A percentile compares a stretch with the other conserved stretches of the same genome.
phyloP scores from a whole-genome alignment of 2,329 filamentous ascomycete species.

The Talaromyces funiculosus region DNA sequence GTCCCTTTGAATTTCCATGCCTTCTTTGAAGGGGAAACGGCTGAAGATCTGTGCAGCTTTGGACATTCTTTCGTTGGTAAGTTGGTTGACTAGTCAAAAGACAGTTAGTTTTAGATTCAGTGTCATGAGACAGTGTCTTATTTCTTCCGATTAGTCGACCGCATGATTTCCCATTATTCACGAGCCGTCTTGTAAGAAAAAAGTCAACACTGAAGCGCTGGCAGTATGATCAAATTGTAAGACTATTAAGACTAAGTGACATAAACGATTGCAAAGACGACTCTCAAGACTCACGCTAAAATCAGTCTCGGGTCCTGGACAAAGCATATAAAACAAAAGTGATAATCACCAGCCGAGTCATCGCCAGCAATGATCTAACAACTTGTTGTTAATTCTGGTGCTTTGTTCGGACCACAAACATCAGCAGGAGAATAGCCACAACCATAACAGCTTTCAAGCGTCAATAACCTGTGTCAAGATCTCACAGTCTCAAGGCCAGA shows the following conservation, averaged over 20 bases:
- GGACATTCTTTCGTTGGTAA: too few species aligned
- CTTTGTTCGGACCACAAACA: not conserved
- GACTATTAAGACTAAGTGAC: not conserved
- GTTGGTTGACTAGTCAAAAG: too few species aligned
- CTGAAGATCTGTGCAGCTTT: too few species aligned
- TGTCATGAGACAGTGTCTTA: too few species aligned
- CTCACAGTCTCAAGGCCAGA: too few species aligned
- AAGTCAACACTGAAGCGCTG: not conserved
- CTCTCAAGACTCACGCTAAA: not conserved
- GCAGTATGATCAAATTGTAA: not conserved
- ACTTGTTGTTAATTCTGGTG: not conserved
- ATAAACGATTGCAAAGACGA: not conserved
- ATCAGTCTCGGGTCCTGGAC: not conserved
- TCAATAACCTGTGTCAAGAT: too few species aligned
- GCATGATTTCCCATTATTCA: not conserved
- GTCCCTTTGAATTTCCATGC: too few species aligned
- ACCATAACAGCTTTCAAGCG: not conserved
- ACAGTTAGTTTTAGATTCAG: too few species aligned
- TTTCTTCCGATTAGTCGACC: too few species aligned
- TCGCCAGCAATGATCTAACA: not conserved
- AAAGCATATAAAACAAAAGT: not conserved
- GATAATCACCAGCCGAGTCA: not conserved
- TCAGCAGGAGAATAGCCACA: not conserved
- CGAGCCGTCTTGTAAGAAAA: not conserved
- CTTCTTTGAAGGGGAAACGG: too few species aligned